Percentiles rank a stretch among this genome's conserved stretches.
Conservation (phyloP, 2,329 filamentous ascomycete species). For the Pseudodiploospora longispora region DNA sequence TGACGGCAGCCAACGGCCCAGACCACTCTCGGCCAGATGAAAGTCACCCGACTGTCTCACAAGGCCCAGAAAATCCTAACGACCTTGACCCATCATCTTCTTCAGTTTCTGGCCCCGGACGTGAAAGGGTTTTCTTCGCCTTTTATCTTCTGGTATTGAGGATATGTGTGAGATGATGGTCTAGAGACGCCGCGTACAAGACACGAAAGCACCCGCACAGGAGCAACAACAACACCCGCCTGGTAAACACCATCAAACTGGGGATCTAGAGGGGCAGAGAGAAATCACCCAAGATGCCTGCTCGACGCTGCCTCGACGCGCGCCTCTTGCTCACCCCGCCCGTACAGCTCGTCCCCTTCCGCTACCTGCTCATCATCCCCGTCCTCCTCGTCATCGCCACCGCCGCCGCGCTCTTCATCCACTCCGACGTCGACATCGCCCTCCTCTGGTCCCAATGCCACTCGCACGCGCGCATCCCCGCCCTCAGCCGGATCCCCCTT, state of each 20-base stretch:
- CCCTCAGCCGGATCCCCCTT: conserved; percentile 34
- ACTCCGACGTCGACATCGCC: conserved; percentile 42
- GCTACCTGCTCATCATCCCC: conserved; percentile 42
- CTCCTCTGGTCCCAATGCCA: conserved; percentile 48
- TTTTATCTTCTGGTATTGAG: too few relatives aligned
- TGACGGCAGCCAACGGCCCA: background rate
- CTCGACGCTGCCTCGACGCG: background rate
- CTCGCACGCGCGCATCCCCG: conserved; percentile 36
- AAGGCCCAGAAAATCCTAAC: background rate
- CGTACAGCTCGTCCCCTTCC: conserved; percentile 44
- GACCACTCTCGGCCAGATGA: background rate
- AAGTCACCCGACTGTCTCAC: background rate
- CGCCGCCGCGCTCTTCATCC: conserved; percentile 31
- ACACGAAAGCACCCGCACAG: too few relatives aligned
- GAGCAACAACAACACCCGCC: too few relatives aligned
- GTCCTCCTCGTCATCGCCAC: conserved; percentile 38
- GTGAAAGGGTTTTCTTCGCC: too few relatives aligned
- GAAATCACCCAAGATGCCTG: background rate
- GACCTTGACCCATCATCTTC: too few relatives aligned
- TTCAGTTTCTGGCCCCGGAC: too few relatives aligned
- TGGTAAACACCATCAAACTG: too few relatives aligned
- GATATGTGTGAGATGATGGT: background rate
- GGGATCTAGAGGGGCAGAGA: background rate
- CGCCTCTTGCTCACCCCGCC: conserved; percentile 24
- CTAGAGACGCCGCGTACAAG: background rate